Evolutionary conservation across 2,329 filamentous ascomycete genomes (phyloP), one percentile per base, ranked within the genome.

Genomic region (Pseudocercospora crystallina): DNA sequence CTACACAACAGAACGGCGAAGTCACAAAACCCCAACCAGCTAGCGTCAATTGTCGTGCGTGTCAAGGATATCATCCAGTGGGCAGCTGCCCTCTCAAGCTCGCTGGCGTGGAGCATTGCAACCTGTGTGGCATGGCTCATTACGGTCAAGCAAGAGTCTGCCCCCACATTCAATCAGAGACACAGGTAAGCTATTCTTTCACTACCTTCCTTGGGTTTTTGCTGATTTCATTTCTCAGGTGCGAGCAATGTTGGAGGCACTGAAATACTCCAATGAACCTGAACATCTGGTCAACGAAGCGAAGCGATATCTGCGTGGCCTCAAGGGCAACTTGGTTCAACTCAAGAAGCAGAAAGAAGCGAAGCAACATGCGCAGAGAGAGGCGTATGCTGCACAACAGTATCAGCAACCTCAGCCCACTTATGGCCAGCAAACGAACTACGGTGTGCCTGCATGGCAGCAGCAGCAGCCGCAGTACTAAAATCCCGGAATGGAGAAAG

Each of bases 111-210:
- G 83, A 86, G 60, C 69, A 78, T 58, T 89, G 85, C 66, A 78
- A 78, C 5, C 74, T 87, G 5, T 87, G 85, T 54, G 83, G 83
- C 12, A 74, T 82, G 15, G 80, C 81, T 1, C 83, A 86, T 62
- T 81, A 75, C 55, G 83, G 82, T 2, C 64, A 74, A 46, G 68
- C 70, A 1, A 74, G 80, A 30, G 77, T 75, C 8, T 89, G 85
- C 61, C 80, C 83, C 11, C 80, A 84, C 62, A 75, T 89, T 44
- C 74, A 73, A 47, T 82, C 81, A 2, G 80, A 87, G 54, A 79
- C 77, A 2, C 68, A 68, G 56, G 65, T 65, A 61, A 14, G 53
- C 50, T 34, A 38, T 32, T 4, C 39, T 14, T 33, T 13, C 12
- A 8, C 31, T 10, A 37, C 11, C 1, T n/a, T 7, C 15, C 2